A percentile compares a stretch with the other conserved stretches of the same genome.
Evolutionary conservation across 164 flowering plant genomes (phyloP).

Genomic region (Kingdonia uniflora): DNA sequence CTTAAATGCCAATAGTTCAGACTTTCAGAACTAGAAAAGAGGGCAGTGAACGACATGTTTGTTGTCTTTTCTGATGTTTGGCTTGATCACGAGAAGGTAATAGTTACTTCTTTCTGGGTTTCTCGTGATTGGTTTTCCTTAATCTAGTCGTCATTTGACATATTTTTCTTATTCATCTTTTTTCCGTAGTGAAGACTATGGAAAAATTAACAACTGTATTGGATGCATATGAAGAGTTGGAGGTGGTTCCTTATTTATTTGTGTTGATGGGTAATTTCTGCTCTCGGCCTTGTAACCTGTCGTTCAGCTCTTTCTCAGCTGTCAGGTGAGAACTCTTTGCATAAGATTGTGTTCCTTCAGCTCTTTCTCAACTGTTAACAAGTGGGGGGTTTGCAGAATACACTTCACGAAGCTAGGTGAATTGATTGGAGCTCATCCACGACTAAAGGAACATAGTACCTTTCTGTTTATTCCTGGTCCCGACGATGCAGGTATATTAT

Average conservation of each 20-base stretch:
- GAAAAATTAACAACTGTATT: conserved; percentile 67
- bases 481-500: conserved; percentile 68
- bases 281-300: conserved; percentile 83
- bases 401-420: conserved; percentile 85
- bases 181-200: conserved; percentile 66
- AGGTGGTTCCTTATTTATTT: conserved; percentile 91
- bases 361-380: neutral
- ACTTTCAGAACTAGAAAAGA: conserved; percentile 62
- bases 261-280: conserved; percentile 96
- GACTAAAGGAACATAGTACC: conserved; percentile 57
- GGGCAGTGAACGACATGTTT: conserved; percentile 87
- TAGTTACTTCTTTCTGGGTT: conserved; percentile 3
- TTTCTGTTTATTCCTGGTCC: conserved; percentile 96
- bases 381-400: conserved; percentile 31
- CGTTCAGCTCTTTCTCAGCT: conserved; percentile 62
- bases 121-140: conserved; percentile 1
- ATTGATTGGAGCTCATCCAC: conserved; percentile 66
- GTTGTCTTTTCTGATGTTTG: conserved; percentile 87
- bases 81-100: conserved; percentile 84
- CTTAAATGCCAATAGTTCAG: conserved; percentile 42
- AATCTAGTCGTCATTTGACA: neutral
- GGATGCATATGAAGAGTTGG: conserved; percentile 72
- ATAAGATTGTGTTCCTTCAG: neutral
- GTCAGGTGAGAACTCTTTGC: conserved; percentile 46
- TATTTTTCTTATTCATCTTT: conserved; percentile 1